A percentile compares a stretch with the other conserved stretches of the same genome.
Conservation (phyloP, 345 rosid species). For the Euphorbia pulcherrima region DNA sequence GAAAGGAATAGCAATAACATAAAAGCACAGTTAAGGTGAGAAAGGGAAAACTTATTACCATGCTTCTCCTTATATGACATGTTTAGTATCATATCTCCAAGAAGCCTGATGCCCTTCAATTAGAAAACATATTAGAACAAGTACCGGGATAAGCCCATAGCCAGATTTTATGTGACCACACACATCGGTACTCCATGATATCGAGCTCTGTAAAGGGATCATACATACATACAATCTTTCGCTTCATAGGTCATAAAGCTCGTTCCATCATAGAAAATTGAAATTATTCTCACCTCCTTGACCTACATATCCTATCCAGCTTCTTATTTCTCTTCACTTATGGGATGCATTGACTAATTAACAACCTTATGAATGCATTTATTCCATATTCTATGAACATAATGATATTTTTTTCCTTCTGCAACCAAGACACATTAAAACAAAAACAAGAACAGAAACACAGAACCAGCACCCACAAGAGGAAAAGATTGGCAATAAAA, state of each 20-base stretch:
- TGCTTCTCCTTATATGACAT: background rate
- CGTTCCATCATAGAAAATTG: slow-evolving; percentile 3
- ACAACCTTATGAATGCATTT: slow-evolving; percentile 27
- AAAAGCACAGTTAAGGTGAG: slow-evolving; percentile 8
- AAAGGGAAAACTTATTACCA: background rate
- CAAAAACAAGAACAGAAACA: slow-evolving; percentile 18
- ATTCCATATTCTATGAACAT: slow-evolving; percentile 37
- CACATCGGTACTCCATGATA: background rate
- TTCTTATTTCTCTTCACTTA: slow-evolving; percentile 7
- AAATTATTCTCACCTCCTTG: slow-evolving; percentile 16
- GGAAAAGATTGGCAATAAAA: slow-evolving; percentile 36
- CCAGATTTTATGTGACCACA: slow-evolving; percentile 11
- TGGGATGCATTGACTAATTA: slow-evolving; percentile 13
- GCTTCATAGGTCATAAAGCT: slow-evolving; percentile 8
- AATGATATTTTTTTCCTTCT: slow-evolving; percentile 8
- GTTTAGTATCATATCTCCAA: background rate
- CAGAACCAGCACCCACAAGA: slow-evolving; percentile 32
- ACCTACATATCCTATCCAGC: slow-evolving; percentile 17
- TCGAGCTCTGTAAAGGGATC: slow-evolving; percentile 6
- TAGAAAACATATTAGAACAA: background rate
- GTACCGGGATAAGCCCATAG: background rate
- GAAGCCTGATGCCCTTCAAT: slow-evolving; percentile 1
- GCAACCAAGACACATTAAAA: slow-evolving; percentile 17
- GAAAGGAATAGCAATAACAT: slow-evolving; percentile 11
- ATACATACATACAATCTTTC: background rate